Conservation (phyloP, 345 rosid genomes). For the Heritiera fomes region DNA sequence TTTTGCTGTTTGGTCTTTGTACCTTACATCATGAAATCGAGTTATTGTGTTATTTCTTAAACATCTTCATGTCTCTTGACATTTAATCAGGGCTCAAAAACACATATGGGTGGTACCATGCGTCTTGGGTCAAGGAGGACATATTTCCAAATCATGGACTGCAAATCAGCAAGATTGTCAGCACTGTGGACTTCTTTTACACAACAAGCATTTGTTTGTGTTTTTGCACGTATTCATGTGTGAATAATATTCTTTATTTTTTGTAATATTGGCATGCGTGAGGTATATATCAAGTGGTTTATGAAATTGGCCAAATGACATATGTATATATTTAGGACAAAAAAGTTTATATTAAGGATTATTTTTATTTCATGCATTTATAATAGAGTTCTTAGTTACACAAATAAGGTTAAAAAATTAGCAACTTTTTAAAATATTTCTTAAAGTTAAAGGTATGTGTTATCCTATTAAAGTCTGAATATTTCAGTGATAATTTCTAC, state of each 20-base stretch:
- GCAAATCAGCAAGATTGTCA: constrained; percentile 81
- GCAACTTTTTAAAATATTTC: too few species aligned
- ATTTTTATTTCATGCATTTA: too few species aligned
- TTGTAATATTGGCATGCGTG: background rate
- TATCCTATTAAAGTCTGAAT: too few species aligned
- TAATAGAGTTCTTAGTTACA: too few species aligned
- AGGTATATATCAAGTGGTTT: background rate
- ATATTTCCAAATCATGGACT: constrained; percentile 57
- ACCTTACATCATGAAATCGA: background rate
- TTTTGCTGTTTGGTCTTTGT: constrained; percentile 1
- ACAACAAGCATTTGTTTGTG: background rate
- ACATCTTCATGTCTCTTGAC: background rate
- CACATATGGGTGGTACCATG: constrained; percentile 98
- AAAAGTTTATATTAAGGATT: background rate
- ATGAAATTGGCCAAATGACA: background rate
- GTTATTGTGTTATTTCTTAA: constrained; percentile 16
- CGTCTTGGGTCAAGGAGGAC: constrained; percentile 90
- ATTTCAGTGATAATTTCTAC: too few species aligned
- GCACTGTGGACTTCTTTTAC: constrained; percentile 29
- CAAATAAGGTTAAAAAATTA: too few species aligned
- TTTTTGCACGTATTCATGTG: background rate
- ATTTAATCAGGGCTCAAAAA: constrained; percentile 73
- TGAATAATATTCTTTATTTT: background rate
- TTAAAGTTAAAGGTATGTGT: too few species aligned
- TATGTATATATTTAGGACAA: background rate